Evolutionary conservation across 1,284 basidiomycete species (phyloP).

Genomic region (Cerrena zonata): DNA sequence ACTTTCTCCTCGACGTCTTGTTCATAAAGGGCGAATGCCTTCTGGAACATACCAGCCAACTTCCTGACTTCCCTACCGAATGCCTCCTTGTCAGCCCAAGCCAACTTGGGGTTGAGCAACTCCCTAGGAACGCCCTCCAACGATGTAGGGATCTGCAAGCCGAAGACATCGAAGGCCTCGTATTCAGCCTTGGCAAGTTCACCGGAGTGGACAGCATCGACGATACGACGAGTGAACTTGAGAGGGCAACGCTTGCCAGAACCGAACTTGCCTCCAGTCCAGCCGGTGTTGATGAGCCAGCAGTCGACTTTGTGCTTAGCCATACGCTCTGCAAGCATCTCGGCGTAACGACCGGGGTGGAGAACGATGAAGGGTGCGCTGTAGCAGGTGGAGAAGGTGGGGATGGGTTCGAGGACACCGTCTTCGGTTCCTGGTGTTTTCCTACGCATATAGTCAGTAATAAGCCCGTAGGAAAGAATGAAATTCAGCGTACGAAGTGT

Average conservation of each 20-base stretch:
- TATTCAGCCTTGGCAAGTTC: slow-evolving; percentile 82
- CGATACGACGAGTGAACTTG: slow-evolving; percentile 91
- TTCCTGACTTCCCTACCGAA: slow-evolving; percentile 82
- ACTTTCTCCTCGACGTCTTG: slow-evolving; percentile 76
- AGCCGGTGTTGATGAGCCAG: slow-evolving; percentile 99
- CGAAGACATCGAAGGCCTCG: slow-evolving; percentile 79
- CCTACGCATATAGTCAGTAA: slow-evolving; percentile 27
- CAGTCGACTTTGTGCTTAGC: slow-evolving; percentile 85
- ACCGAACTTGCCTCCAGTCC: slow-evolving; percentile 94
- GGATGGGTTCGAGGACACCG: slow-evolving; percentile 94
- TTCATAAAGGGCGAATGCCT: slow-evolving; percentile 87
- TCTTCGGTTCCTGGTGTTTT: slow-evolving; percentile 98
- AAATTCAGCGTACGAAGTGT: slow-evolving; percentile 70
- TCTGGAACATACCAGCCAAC: slow-evolving; percentile 87
- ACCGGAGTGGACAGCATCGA: slow-evolving; percentile 95
- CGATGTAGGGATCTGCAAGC: slow-evolving; percentile 74
- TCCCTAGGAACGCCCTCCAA: slow-evolving; percentile 84
- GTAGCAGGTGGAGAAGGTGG: slow-evolving; percentile 99
- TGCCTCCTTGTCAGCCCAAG: slow-evolving; percentile 82
- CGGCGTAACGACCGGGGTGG: slow-evolving; percentile 90
- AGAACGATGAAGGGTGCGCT: slow-evolving; percentile 98
- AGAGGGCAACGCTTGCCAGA: slow-evolving; percentile 88
- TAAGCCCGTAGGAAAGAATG: background rate
- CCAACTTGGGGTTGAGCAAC: slow-evolving; percentile 78
- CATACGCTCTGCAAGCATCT: slow-evolving; percentile 97